Evolutionary conservation across 2,329 filamentous ascomycete species (phyloP), one percentile per base, ranked within the genome.

Genomic region (Keithomyces neogunnii): DNA sequence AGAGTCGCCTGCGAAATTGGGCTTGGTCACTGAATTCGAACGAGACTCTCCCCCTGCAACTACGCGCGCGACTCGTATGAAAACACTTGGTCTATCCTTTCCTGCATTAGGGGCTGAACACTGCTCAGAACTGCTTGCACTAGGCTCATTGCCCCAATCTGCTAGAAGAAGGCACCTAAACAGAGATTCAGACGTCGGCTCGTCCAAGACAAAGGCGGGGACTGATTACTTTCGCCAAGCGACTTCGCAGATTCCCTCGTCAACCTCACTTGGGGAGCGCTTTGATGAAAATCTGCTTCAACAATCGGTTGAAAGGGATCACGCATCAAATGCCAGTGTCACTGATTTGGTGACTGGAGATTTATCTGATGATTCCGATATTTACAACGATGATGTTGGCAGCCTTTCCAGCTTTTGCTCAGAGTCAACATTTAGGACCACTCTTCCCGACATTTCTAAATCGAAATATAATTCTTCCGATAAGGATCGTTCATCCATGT

Each of bases 11-110:
- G 47, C 44, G 11, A 50, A 44, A 19, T 19, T 50, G 43, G 48
- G 51, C 11, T 19, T 53, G n/a, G 31, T 44, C 10, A 50, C 47
- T 11, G 51, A 47, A 11, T 50, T 48, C 42, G 49, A 51, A 36
- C 32, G 35, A 29, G 42, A 48, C 33, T 35, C 30, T 19, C 31
- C 45, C 35, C 49, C 52, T 35, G 29, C 33, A 42, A 49, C 43
- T 3, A 31, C 39, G 3, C 39, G 29, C 6, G 4, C 29, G 35
- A 33, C 31, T 40, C 47, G 36, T 28, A 42, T 13, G 19, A 50
- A 40, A 31, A 29, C 48, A 33, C 28, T 39, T 4, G 36, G 13
- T 36, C 48, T 31, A 19, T 47, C n/a, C 11, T 45, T 28, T 50
- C 13, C 32, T 30, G 44, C n/a, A 47, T 38, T 10, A 52, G 44